Conservation (phyloP, 129 eudicot genomes). For the Artemisia annua region DNA sequence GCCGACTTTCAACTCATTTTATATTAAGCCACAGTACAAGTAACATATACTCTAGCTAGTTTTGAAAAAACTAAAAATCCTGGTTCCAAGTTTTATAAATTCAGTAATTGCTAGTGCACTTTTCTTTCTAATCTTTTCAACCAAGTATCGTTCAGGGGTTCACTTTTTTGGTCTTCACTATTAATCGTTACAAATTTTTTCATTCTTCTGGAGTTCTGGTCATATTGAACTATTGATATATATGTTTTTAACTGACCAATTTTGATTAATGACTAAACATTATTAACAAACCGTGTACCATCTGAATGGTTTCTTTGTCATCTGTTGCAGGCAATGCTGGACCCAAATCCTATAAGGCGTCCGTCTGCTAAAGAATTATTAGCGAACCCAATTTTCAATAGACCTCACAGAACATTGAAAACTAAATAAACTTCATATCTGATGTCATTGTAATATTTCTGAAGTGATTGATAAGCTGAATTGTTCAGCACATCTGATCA, state of each 20-base stretch:
- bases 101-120: no score
- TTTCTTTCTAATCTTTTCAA: no score
- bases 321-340: conserved; percentile 71
- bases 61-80: no score
- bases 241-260: no score
- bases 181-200: no score
- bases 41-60: no score
- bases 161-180: no score
- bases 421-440: conserved; percentile 28
- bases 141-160: no score
- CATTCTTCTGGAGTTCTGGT: no score
- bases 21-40: neutral
- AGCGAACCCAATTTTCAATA: conserved; percentile 54
- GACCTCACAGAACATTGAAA: conserved; percentile 34
- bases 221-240: no score
- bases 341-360: conserved; percentile 76
- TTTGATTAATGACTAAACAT: neutral
- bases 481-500: conserved; percentile 16
- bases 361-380: conserved; percentile 81
- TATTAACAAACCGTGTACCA: neutral
- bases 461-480: conserved; percentile 14
- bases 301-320: neutral
- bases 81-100: no score
- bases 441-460: neutral
- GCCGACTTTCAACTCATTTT: no score